phyloP scores from a whole-genome alignment of 2,329 filamentous ascomycete genomes.

The Shiraia sp. region DNA sequence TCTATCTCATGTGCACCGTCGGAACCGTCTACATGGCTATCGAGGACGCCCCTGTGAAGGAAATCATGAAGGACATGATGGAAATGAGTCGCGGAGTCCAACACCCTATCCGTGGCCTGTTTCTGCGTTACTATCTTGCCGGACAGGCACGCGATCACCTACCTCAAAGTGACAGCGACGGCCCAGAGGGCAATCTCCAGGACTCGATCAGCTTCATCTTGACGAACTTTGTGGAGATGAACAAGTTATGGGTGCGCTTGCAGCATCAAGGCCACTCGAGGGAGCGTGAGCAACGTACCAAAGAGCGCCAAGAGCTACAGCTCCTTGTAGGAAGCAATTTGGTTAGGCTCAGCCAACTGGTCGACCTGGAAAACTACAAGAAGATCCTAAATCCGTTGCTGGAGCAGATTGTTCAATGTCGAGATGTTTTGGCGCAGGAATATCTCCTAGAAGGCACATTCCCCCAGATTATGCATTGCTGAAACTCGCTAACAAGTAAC shows the following conservation, averaged over 20 bases:
- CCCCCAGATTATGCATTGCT: background rate
- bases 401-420: slow-evolving; percentile 96
- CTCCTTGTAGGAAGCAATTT: slow-evolving; percentile 95
- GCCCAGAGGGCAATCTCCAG: slow-evolving; percentile 91
- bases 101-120: slow-evolving; percentile 92
- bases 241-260: slow-evolving; percentile 97
- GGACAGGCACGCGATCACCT: slow-evolving; percentile 91
- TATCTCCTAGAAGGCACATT: slow-evolving; percentile 79
- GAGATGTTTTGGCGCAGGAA: slow-evolving; percentile 94
- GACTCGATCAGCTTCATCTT: slow-evolving; percentile 98
- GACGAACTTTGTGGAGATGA: slow-evolving; percentile 99
- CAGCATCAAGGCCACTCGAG: slow-evolving; percentile 97
- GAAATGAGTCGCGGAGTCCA: slow-evolving; percentile 99
- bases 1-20: slow-evolving; percentile 99
- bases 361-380: slow-evolving; percentile 94
- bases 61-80: slow-evolving; percentile 99
- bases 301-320: slow-evolving; percentile 93
- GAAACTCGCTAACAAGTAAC: slow-evolving; percentile 27
- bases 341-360: slow-evolving; percentile 90
- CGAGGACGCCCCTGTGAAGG: slow-evolving; percentile 96
- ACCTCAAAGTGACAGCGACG: slow-evolving; percentile 80
- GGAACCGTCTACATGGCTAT: slow-evolving; percentile 99
- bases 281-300: slow-evolving; percentile 89
- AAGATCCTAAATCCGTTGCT: slow-evolving; percentile 85
- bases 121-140: slow-evolving; percentile 93